Base-by-base conservation (phyloP, 306 rosid species). In the Begonia fuchsioides region DNA sequence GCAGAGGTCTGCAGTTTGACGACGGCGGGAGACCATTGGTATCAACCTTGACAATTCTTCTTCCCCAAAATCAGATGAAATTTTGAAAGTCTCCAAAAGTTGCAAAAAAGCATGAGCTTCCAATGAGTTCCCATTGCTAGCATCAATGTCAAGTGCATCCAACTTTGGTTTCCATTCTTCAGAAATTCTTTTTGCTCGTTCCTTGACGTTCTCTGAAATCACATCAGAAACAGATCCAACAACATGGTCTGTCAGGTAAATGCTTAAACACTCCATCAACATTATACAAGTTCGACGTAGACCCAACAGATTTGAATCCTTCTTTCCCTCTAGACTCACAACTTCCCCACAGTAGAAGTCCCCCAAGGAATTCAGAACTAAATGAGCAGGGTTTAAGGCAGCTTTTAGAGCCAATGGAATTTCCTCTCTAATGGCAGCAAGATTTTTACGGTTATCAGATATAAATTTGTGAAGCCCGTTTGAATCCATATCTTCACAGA, bases 61-160 rank as follows among this genome's bases (percentile, higher is more conserved):
- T 65, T 73, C 86, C 14, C 79, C 70, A 70, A 92, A 92, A 75
- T 70, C 98, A 55, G 98, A 85, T 47, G 85, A 73, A 70, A 92
- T 73, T 40, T 62, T 68, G 71, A 85, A 92, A 69, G 86, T 83
- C 26, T 80, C 93, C n/a, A 92, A 65, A 57, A 92, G 96, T 71
- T 92, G 98, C 77, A 92, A 75, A 75, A 92, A 92, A 12, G 96
- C 98, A 64, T 92, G 98, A 76, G 98, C 98, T 78, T 92, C 94
- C 54, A 92, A 51, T 52, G 96, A 85, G 76, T 85, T 92, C 60
- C 98, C 98, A 54, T 82, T 79, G 80, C 85, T 75, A 47, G 85
- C 98, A 75, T 92, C 98, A 65, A 85, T 62, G 72, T 92, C 96
- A 58, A 92, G 94, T 47, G 79, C 64, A 49, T 82, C 96, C 67